A percentile compares a stretch with the other conserved stretches of the same genome.
These are phyloP conservation scores for Vararia minispora DNA, from an alignment of 768 basidiomycete genomes.

Conservation along the genomic window DNA sequence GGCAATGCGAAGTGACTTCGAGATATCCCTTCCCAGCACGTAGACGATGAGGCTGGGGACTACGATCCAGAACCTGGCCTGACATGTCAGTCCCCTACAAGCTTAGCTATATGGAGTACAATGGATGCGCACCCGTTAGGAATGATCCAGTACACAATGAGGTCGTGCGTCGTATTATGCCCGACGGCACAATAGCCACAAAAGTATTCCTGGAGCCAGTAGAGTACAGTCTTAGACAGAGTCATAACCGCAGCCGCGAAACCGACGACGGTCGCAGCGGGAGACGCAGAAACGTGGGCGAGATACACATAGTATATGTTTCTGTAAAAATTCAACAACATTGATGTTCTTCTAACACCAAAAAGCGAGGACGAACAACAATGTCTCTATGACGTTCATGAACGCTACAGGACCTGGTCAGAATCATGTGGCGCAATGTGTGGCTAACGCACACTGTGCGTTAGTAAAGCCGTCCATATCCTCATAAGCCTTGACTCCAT, in stretches of 20 bases:
- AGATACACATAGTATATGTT: constrained; percentile 71
- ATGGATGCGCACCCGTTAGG: constrained; percentile 59
- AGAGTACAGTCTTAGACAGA: constrained; percentile 76
- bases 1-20: constrained; percentile 26
- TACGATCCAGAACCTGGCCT: constrained; percentile 61
- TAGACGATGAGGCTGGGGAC: constrained; percentile 51
- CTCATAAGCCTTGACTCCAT: constrained; percentile 58
- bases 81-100: constrained; percentile 1
- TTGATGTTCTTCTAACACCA: too few relatives aligned
- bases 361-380: too few relatives aligned
- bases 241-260: constrained; percentile 71
- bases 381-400: constrained; percentile 69
- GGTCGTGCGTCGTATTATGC: constrained; percentile 47
- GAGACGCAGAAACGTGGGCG: constrained; percentile 47
- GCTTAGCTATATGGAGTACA: constrained; percentile 1
- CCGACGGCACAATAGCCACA: constrained; percentile 64
- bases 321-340: too few relatives aligned
- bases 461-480: constrained; percentile 70
- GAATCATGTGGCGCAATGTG: neutral
- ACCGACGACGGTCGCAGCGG: constrained; percentile 64
- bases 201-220: constrained; percentile 70
- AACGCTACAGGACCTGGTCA: constrained; percentile 36
- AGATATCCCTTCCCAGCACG: constrained; percentile 54
- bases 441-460: constrained; percentile 59
- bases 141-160: constrained; percentile 56